Evolutionary conservation across 441 rosid genomes (phyloP).

Genomic region (Croton laevigatus): DNA sequence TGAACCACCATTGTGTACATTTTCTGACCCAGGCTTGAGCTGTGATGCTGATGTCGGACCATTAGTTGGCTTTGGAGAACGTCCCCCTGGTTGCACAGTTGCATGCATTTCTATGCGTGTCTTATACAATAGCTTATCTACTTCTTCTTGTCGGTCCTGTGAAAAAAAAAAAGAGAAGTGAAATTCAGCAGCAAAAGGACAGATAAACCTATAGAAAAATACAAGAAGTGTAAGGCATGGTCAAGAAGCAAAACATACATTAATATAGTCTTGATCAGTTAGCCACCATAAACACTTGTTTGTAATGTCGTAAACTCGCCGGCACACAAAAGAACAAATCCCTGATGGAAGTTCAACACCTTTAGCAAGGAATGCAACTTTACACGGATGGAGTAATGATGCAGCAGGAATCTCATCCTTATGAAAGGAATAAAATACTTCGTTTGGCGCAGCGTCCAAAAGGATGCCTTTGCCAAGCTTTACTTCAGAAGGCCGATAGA

Average conservation of each 20-base stretch:
- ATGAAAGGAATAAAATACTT: constrained; percentile 86
- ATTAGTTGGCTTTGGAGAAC: constrained; percentile 77
- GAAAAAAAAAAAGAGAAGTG: constrained; percentile 7
- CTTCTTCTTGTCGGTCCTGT: constrained; percentile 83
- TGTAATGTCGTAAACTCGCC: constrained; percentile 76
- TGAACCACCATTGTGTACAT: constrained; percentile 52
- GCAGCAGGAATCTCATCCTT: constrained; percentile 88
- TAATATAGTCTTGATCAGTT: constrained; percentile 80
- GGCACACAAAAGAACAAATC: constrained; percentile 75
- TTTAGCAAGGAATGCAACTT: constrained; percentile 80
- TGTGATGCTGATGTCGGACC: constrained; percentile 76
- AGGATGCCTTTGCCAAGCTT: constrained; percentile 87
- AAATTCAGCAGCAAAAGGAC: no score
- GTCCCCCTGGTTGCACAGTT: constrained; percentile 72
- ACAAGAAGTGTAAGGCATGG: neutral
- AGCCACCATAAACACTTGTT: constrained; percentile 88
- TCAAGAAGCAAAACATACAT: constrained; percentile 45
- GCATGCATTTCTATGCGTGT: constrained; percentile 77
- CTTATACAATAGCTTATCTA: constrained; percentile 68
- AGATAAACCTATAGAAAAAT: neutral
- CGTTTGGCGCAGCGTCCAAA: constrained; percentile 88
- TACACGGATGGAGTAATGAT: constrained; percentile 84
- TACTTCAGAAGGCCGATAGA: constrained; percentile 74
- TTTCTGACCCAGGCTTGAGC: constrained; percentile 58
- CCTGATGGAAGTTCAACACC: constrained; percentile 79